Evolutionary conservation across 176 grass and related monocot species (phyloP).

Genomic region (Luzula sylvatica): DNA sequence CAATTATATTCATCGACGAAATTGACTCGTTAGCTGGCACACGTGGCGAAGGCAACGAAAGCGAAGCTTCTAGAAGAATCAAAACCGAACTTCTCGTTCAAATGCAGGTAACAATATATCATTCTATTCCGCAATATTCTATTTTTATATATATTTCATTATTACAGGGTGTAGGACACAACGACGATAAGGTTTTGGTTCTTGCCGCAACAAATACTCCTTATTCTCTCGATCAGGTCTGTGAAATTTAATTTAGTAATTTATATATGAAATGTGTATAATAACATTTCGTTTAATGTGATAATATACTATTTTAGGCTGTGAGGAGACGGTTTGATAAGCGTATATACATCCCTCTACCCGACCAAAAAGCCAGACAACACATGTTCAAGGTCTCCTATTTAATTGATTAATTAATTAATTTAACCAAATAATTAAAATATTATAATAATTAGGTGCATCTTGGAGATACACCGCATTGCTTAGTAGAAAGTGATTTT

Average conservation of each 20-base stretch:
- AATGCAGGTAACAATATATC: slow-evolving; percentile 61
- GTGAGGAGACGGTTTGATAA: slow-evolving; percentile 92
- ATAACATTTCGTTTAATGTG: slow-evolving; percentile 12
- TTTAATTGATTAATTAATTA: background rate
- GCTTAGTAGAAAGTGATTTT: slow-evolving; percentile 78
- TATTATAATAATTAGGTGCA: slow-evolving; percentile 51
- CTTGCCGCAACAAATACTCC: slow-evolving; percentile 96
- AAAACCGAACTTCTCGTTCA: slow-evolving; percentile 99
- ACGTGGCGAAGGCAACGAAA: slow-evolving; percentile 98
- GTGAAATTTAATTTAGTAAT: slow-evolving; percentile 3
- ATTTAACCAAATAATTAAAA: slow-evolving; percentile 25
- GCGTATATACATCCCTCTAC: slow-evolving; percentile 97
- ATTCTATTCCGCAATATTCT: slow-evolving; percentile 8
- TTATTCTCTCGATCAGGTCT: slow-evolving; percentile 92
- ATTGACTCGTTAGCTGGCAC: slow-evolving; percentile 93
- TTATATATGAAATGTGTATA: background rate
- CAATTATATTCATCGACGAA: slow-evolving; percentile 97
- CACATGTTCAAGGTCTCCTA: slow-evolving; percentile 88
- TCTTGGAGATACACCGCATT: slow-evolving; percentile 90
- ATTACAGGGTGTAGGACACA: slow-evolving; percentile 79
- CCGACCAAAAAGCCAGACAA: slow-evolving; percentile 84
- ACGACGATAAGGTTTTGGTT: slow-evolving; percentile 97
- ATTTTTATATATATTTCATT: background rate
- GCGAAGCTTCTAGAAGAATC: slow-evolving; percentile 93
- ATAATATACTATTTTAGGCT: slow-evolving; percentile 42